These are phyloP conservation scores for Komagataella ulmi DNA, from an alignment of 805 yeast species.

Conservation along the genomic window DNA sequence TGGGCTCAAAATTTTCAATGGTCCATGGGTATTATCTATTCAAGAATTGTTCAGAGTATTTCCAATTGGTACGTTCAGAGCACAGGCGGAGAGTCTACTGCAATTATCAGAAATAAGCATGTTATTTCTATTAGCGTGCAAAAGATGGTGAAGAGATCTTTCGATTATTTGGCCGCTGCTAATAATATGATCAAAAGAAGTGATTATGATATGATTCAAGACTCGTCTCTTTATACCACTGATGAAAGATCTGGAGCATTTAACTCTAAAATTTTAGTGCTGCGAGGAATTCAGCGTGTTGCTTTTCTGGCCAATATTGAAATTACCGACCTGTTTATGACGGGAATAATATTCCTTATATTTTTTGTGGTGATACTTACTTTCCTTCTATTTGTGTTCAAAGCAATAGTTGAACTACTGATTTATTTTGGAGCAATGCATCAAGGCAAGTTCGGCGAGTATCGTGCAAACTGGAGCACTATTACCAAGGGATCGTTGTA, in stretches of 20 bases:
- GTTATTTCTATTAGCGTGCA: slow-evolving; percentile 78
- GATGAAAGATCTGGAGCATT: slow-evolving; percentile 51
- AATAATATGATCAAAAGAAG: slow-evolving; percentile 20
- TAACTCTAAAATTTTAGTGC: slow-evolving; percentile 57
- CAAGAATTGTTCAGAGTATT: slow-evolving; percentile 65
- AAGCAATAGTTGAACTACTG: slow-evolving; percentile 51
- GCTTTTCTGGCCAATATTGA: slow-evolving; percentile 78
- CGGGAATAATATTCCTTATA: slow-evolving; percentile 73
- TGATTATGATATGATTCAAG: slow-evolving; percentile 35
- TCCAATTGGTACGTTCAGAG: slow-evolving; percentile 92
- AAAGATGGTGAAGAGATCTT: slow-evolving; percentile 19
- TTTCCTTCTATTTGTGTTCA: slow-evolving; percentile 46
- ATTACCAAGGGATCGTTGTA: slow-evolving; percentile 81
- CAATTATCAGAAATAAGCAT: slow-evolving; percentile 49
- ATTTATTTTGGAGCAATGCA: slow-evolving; percentile 45
- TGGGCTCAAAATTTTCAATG: slow-evolving; percentile 97
- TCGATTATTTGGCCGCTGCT: slow-evolving; percentile 3
- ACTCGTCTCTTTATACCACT: slow-evolving; percentile 45
- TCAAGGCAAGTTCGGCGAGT: slow-evolving; percentile 57
- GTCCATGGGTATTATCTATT: slow-evolving; percentile 85
- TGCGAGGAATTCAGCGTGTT: slow-evolving; percentile 89
- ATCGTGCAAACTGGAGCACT: slow-evolving; percentile 72
- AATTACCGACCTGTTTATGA: slow-evolving; percentile 72
- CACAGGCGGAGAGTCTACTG: slow-evolving; percentile 83
- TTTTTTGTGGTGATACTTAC: slow-evolving; percentile 57